A percentile compares a stretch with the other conserved stretches of the same genome.
Evolutionary conservation across 2,329 filamentous ascomycete species (phyloP).

Genomic region (Lojkania enalia): DNA sequence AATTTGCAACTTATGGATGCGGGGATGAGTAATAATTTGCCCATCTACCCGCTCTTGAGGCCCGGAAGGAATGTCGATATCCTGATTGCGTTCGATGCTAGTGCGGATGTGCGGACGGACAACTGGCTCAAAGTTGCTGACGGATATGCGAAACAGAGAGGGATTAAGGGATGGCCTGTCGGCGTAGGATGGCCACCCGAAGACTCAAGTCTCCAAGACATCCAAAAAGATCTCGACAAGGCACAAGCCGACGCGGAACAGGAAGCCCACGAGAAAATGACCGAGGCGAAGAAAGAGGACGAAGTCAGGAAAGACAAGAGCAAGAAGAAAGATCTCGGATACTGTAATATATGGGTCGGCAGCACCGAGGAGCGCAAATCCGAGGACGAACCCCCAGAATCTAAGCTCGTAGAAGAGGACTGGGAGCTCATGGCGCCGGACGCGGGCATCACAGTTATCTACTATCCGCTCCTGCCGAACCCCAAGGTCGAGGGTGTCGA

Average conservation of each 20-base stretch:
- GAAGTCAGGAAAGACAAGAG: constrained; percentile 25
- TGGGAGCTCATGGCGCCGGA: constrained; percentile 71
- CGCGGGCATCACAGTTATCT: constrained; percentile 85
- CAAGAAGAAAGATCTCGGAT: constrained; percentile 64
- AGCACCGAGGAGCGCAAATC: constrained; percentile 72
- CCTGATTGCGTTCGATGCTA: constrained; percentile 90
- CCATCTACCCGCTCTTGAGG: constrained; percentile 89
- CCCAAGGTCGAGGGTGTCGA: constrained; percentile 79
- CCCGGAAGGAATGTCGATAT: constrained; percentile 88
- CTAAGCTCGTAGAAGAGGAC: constrained; percentile 63
- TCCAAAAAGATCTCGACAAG: constrained; percentile 66
- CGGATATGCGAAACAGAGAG: constrained; percentile 86
- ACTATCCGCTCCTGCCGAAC: constrained; percentile 88
- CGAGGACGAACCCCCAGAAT: constrained; percentile 56
- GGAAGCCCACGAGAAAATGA: constrained; percentile 66
- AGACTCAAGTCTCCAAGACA: constrained; percentile 61
- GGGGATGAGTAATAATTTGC: constrained; percentile 97
- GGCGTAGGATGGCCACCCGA: constrained; percentile 88
- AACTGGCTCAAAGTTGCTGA: constrained; percentile 97
- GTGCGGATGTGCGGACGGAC: constrained; percentile 87
- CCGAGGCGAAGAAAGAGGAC: constrained; percentile 54
- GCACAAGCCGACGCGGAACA: constrained; percentile 64
- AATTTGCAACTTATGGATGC: constrained; percentile 82
- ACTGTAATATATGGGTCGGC: constrained; percentile 96
- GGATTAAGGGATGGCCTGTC: constrained; percentile 91